Conservation (phyloP, 768 basidiomycete species). For the Dictyophora rubrovolvata region DNA sequence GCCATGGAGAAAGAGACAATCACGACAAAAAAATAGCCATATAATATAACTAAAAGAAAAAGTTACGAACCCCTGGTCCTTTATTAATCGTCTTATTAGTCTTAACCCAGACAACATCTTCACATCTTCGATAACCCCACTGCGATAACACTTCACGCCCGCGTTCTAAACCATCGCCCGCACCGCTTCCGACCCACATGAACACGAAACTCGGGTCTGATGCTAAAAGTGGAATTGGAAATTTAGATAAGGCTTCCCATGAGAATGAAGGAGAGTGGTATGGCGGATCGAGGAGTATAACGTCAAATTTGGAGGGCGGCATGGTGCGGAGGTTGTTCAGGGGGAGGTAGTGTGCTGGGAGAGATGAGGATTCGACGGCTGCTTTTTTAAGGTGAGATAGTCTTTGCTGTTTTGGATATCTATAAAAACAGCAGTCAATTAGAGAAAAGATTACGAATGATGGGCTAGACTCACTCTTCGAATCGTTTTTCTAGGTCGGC, state of each 20-base stretch:
- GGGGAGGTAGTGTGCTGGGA: slow-evolving; percentile 65
- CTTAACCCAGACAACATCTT: slow-evolving; percentile 98
- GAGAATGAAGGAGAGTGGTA: slow-evolving; percentile 69
- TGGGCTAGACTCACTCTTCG: slow-evolving; percentile 60
- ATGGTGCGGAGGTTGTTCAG: slow-evolving; percentile 45
- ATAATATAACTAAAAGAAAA: background rate
- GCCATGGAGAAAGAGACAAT: background rate
- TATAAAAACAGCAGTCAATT: slow-evolving; percentile 21
- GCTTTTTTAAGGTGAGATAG: slow-evolving; percentile 75
- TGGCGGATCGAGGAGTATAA: slow-evolving; percentile 85
- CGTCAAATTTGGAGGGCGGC: slow-evolving; percentile 64
- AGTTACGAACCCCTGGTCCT: slow-evolving; percentile 59
- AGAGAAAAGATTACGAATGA: background rate
- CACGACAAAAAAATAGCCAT: background rate
- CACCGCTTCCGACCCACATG: slow-evolving; percentile 91
- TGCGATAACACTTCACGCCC: slow-evolving; percentile 83
- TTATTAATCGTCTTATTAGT: slow-evolving; percentile 67
- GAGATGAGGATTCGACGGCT: slow-evolving; percentile 58
- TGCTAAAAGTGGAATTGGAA: slow-evolving; percentile 74
- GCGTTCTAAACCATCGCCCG: slow-evolving; percentile 81
- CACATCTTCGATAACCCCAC: slow-evolving; percentile 93
- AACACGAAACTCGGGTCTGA: slow-evolving; percentile 92
- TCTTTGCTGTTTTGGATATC: slow-evolving; percentile 90
- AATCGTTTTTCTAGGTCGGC: slow-evolving; percentile 83
- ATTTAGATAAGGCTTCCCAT: slow-evolving; percentile 73